A percentile compares a stretch with the other conserved stretches of the same genome.
phyloP scores from a whole-genome alignment of 176 grass and related monocot species.

The Thinopyrum elongatum region DNA sequence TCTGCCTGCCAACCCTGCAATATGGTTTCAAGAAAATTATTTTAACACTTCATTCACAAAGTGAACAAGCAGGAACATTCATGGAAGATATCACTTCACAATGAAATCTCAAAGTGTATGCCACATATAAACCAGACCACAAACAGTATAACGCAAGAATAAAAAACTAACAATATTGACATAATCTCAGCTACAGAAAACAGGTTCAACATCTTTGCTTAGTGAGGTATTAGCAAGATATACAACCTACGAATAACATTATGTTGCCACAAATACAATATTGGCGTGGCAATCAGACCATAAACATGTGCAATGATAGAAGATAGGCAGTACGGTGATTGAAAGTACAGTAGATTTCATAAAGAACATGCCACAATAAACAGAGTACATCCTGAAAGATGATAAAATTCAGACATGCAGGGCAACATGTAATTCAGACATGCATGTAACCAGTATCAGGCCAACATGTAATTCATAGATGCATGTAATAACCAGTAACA shows the following conservation, averaged over 20 bases:
- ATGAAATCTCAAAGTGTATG: not conserved
- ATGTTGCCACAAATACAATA: not conserved
- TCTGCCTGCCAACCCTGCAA: conserved; percentile 73
- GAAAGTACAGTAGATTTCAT: not conserved
- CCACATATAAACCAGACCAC: not conserved
- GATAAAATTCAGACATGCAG: not conserved
- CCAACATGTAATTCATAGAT: too few relatives aligned
- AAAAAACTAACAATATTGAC: not conserved
- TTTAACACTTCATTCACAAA: not conserved
- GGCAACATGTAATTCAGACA: too few relatives aligned
- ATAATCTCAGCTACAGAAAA: not conserved
- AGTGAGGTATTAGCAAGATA: not conserved
- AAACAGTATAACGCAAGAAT: not conserved
- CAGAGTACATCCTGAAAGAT: not conserved
- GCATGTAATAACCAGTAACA: not conserved
- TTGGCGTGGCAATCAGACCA: not conserved
- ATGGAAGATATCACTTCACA: not conserved
- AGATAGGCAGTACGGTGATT: not conserved
- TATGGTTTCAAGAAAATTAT: not conserved
- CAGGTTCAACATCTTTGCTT: not conserved
- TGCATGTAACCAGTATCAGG: not conserved
- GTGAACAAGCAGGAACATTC: not conserved
- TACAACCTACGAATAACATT: not conserved
- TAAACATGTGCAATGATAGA: not conserved
- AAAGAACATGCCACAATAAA: not conserved